Percentiles rank a stretch among this genome's conserved stretches.
Evolutionary conservation across 2,329 filamentous ascomycete genomes (phyloP).

Genomic region (Arthroderma sp.): DNA sequence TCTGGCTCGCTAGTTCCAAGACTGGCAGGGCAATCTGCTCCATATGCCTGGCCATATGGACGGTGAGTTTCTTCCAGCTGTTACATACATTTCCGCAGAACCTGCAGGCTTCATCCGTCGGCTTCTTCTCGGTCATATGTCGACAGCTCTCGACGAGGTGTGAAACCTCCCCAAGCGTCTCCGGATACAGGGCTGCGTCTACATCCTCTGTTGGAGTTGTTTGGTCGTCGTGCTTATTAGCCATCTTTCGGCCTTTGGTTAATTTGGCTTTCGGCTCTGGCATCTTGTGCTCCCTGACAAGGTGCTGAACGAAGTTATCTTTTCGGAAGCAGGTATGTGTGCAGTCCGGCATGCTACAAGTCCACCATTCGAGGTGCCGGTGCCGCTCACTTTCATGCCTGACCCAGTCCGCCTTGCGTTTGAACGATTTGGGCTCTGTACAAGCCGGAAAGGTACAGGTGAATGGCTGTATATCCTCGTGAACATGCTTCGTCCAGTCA

Average conservation of each 20-base stretch:
- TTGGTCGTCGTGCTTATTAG: conserved; percentile 32
- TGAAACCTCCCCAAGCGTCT: conserved; percentile 54
- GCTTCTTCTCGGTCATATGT: conserved; percentile 50
- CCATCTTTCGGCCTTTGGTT: conserved; percentile 50
- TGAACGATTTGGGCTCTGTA: conserved; percentile 78
- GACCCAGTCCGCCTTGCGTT: conserved; percentile 91
- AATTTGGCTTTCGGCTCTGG: conserved; percentile 65
- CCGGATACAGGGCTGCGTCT: conserved; percentile 16
- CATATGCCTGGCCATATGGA: conserved; percentile 92
- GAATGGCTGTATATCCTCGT: conserved; percentile 86
- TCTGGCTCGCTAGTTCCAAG: conserved; percentile 38
- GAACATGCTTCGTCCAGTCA: conserved; percentile 93
- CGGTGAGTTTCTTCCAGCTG: conserved; percentile 84
- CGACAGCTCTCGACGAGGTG: conserved; percentile 66
- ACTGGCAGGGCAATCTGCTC: conserved; percentile 79
- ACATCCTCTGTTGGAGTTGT: conserved; percentile 15
- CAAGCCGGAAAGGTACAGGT: conserved; percentile 82
- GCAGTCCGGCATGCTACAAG: conserved; percentile 68
- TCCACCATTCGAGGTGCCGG: conserved; percentile 83
- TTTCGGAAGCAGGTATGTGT: conserved; percentile 71
- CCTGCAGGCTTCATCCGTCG: conserved; percentile 66
- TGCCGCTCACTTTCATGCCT: conserved; percentile 87
- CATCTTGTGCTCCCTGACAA: conserved; percentile 82
- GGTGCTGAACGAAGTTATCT: conserved; percentile 85
- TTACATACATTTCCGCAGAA: conserved; percentile 73